Evolutionary conservation across 805 yeast genomes (phyloP).

Genomic region (Cyberlindnera maritima): DNA sequence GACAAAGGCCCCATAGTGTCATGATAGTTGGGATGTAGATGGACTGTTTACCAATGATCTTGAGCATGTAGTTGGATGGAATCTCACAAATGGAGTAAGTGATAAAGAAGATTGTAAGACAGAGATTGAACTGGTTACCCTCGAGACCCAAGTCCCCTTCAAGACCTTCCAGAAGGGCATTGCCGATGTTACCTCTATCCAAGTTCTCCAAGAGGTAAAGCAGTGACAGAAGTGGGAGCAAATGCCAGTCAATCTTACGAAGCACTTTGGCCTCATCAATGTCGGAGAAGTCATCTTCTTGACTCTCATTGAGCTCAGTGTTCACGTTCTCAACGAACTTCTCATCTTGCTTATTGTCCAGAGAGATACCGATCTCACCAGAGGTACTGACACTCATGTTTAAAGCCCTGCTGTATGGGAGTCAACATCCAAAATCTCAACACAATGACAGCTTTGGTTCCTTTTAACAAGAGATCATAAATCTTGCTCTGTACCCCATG

Average conservation of each 20-base stretch:
- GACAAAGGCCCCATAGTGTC: constrained; percentile 17
- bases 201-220: constrained; percentile 18
- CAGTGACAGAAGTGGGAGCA: constrained; percentile 17
- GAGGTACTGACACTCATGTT: no score
- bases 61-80: constrained; percentile 18
- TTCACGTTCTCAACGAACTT: no score
- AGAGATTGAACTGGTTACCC: constrained; percentile 15
- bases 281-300: constrained; percentile 12
- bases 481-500: no score
- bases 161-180: background rate
- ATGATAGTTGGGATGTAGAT: constrained; percentile 15
- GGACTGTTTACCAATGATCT: constrained; percentile 13
- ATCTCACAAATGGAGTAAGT: constrained; percentile 21
- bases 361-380: no score
- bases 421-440: no score
- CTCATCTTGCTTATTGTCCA: no score
- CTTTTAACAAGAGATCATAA: no score
- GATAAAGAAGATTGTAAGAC: constrained; percentile 15
- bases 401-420: no score
- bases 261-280: constrained; percentile 13
- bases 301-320: background rate
- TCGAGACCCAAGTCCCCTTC: constrained; percentile 12
- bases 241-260: constrained; percentile 16
- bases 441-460: no score
- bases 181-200: constrained; percentile 14